Evolutionary conservation across 148 eudicot genomes (phyloP), one percentile per base, ranked within the genome.

Genomic region (Camellia sinensis): DNA sequence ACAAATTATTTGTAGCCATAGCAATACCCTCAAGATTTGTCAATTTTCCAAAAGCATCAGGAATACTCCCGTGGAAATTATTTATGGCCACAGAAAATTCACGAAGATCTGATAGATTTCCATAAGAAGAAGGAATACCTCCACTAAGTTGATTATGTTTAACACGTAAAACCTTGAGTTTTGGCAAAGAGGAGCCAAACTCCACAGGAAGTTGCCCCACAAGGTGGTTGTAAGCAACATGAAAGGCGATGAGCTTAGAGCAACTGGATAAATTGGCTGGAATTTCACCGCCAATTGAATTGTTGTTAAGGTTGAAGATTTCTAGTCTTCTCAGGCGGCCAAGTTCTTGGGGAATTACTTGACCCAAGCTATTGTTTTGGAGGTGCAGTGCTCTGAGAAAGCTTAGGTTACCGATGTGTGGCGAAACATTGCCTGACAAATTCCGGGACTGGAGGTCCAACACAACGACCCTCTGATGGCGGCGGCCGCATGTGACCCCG

Each of bases 201-300:
- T 0, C 29, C 29, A 22, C 29, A 22, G 29, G 29, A 22, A 22
- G 29, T 22, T 22, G 29, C 29, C 29, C 29, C 29, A 22, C 29
- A 0, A 22, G 29, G 29, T 22, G 29, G 29, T 22, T 22, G 29
- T 22, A 22, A 22, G 29, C 29, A 22, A 22, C 29, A 22, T 22
- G 29, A 22, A 22, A 22, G 29, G 29, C 29, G 29, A 22, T 22
- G 29, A 22, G 29, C 29, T 22, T 22, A 0, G 29, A 54, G 79
- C 83, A 85, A 7, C n/a, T 1, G 14, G 68, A 52, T n/a, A 79
- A 17, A 29, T 61, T 79, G 19, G 45, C 21, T 0, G 75, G 81
- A n/a, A 79, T 61, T 12, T 69, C 19, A 6, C 75, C 68, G 3
- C 29, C 45, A 9, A 79, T 3, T 11, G 81, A 79, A 9, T 79